A percentile compares a stretch with the other conserved stretches of the same genome.
These are phyloP conservation scores for Sordariomycetes sp. DNA, from an alignment of 2,329 filamentous ascomycete genomes.

Conservation along the genomic window DNA sequence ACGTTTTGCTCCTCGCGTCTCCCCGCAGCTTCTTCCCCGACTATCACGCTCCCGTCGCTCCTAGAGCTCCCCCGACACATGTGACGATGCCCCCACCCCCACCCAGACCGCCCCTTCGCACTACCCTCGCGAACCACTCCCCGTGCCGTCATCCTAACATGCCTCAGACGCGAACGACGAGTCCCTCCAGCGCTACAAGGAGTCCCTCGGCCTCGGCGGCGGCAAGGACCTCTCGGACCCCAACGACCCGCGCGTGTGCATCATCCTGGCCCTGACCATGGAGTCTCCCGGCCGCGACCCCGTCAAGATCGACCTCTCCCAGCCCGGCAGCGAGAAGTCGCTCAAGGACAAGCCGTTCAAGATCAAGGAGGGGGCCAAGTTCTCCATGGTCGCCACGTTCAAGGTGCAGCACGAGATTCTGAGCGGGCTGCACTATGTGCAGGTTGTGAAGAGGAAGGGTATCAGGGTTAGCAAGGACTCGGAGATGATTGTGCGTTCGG, in stretches of 20 bases:
- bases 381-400: conserved; percentile 90
- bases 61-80: neutral
- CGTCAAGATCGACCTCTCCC: conserved; percentile 77
- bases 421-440: conserved; percentile 89
- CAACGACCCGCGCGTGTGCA: conserved; percentile 77
- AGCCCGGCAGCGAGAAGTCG: conserved; percentile 56
- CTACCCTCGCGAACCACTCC: neutral
- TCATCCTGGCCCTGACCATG: conserved; percentile 84
- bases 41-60: neutral
- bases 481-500: conserved; percentile 79
- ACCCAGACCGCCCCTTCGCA: neutral
- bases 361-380: conserved; percentile 90
- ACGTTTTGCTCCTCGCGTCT: conserved; percentile 22
- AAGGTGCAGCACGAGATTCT: conserved; percentile 95
- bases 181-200: conserved; percentile 93
- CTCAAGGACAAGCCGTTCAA: conserved; percentile 91
- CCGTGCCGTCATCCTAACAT: neutral
- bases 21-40: neutral
- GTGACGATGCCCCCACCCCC: neutral
- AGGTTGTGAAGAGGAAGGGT: conserved; percentile 82
- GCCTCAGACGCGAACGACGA: conserved; percentile 60
- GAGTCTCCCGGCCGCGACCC: conserved; percentile 71
- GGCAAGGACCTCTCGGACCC: conserved; percentile 61
- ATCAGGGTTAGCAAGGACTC: conserved; percentile 83
- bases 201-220: conserved; percentile 76